Evolutionary conservation across 305 asterid species (phyloP).

Genomic region (Nicotiana rustica): DNA sequence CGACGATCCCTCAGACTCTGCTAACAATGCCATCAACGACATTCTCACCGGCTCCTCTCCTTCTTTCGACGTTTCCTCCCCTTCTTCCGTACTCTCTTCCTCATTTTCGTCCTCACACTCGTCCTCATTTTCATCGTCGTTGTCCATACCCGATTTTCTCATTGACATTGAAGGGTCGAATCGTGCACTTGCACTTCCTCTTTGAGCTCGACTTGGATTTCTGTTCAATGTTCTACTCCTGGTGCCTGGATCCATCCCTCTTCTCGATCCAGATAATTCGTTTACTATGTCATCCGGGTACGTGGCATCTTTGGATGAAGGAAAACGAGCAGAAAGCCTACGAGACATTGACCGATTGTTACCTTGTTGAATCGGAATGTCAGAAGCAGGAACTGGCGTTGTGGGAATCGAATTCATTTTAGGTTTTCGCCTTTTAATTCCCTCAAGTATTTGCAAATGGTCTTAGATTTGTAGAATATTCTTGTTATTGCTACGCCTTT

Average conservation of each 20-base stretch:
- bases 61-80: not conserved
- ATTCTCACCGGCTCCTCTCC: conserved; percentile 46
- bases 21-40: conserved; percentile 55
- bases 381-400: conserved; percentile 22
- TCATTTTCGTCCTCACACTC: conserved; percentile 15
- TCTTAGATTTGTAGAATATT: conserved; percentile 26
- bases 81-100: not conserved
- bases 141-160: not conserved
- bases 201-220: conserved; percentile 34
- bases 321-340: conserved; percentile 28
- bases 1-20: conserved; percentile 51
- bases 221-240: conserved; percentile 34
- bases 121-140: not conserved
- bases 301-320: not conserved
- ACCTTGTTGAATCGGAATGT: conserved; percentile 23
- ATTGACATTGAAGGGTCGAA: conserved; percentile 18
- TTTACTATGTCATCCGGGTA: not conserved
- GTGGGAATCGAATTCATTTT: conserved; percentile 25
- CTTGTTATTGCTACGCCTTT: not conserved
- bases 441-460: conserved; percentile 14
- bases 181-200: conserved; percentile 28
- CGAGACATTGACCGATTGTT: not conserved
- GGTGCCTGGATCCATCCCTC: conserved; percentile 4
- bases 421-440: not conserved
- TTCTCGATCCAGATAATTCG: conserved; percentile 14